Percentiles rank a stretch among this genome's conserved stretches.
These are phyloP conservation scores for Pseudogymnoascus sp. DNA, from an alignment of 2,329 filamentous ascomycete species.

Conservation along the genomic window DNA sequence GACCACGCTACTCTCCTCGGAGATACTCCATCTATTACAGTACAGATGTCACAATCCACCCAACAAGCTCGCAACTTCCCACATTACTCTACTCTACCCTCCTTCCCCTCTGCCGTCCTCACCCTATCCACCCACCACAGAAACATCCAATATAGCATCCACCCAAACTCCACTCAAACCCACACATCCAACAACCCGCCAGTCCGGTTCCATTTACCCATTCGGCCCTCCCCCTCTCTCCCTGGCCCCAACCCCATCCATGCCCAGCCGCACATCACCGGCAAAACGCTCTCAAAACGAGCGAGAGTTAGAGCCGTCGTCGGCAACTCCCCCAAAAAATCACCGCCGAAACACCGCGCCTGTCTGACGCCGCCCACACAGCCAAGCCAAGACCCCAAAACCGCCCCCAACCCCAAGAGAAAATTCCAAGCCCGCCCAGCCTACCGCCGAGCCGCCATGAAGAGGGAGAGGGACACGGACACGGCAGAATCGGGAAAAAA, in stretches of 20 bases:
- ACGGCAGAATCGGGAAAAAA: neutral
- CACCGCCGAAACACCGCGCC: neutral
- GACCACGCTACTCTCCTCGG: neutral
- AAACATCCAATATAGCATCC: neutral
- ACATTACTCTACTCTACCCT: neutral
- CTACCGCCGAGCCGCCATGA: neutral
- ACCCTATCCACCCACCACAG: neutral
- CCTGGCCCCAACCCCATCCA: neutral
- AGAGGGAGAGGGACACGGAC: neutral
- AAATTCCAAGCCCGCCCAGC: neutral
- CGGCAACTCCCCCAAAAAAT: neutral
- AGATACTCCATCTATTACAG: neutral
- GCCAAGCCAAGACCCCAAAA: neutral
- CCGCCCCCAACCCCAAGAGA: neutral
- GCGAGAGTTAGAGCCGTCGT: too few species aligned
- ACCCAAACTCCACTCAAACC: neutral
- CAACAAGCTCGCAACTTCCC: constrained; percentile 1
- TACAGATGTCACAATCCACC: constrained; percentile 2
- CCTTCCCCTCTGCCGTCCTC: neutral
- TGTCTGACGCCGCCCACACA: neutral
- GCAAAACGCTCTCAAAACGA: neutral
- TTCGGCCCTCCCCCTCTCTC: neutral
- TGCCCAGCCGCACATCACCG: neutral
- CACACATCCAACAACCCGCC: constrained; percentile 2
- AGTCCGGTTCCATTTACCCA: neutral